Evolutionary conservation across 169 alveolate genomes (phyloP).

Genomic region (Eimeria necatrix): DNA sequence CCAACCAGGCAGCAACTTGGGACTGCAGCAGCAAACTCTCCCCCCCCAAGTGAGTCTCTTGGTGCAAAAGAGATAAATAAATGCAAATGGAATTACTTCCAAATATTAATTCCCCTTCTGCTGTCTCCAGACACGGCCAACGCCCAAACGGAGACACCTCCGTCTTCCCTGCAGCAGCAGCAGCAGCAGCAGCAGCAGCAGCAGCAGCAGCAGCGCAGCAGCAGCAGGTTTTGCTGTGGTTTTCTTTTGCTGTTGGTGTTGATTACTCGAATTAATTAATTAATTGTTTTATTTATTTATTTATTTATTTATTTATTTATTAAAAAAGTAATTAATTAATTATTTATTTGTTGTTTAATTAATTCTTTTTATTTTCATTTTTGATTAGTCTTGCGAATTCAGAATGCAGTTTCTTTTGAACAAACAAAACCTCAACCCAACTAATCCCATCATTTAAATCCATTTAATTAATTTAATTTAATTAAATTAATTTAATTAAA

Average conservation of each 20-base stretch:
- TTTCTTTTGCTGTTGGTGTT: no score
- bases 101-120: conserved; percentile 15
- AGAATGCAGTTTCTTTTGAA: no score
- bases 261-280: no score
- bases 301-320: no score
- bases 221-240: no score
- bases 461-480: no score
- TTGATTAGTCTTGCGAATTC: no score
- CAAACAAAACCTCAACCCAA: not conserved
- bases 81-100: conserved; percentile 53
- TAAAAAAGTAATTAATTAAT: no score
- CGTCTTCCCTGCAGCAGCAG: not conserved
- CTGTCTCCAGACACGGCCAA: conserved; percentile 44
- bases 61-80: conserved; percentile 22
- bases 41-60: conserved; percentile 71
- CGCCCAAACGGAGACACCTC: not conserved
- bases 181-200: not conserved
- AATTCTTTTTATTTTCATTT: no score
- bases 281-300: no score
- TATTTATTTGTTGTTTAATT: no score
- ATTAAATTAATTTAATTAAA: no score
- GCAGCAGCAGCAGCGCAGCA: conserved; percentile 5
- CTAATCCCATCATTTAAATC: not conserved
- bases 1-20: conserved; percentile 80
- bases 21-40: conserved; percentile 76